Base-by-base conservation (phyloP, 2,329 filamentous ascomycete species). In the Apiospora saccharicola region DNA sequence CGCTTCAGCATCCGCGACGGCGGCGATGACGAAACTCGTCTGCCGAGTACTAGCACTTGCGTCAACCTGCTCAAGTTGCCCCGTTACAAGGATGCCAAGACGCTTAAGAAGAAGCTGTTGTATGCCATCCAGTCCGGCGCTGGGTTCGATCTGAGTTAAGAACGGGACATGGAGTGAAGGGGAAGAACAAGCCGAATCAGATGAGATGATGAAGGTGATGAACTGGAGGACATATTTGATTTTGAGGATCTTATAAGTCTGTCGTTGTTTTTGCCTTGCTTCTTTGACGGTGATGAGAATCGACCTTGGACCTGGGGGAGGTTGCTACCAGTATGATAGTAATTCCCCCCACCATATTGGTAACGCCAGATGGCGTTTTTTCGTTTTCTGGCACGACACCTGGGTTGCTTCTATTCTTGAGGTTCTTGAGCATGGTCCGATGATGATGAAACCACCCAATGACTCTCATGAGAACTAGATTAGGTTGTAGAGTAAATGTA, bases 31-130 rank as follows among this genome's bases (percentile, higher is more conserved):
- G 89, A 96, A 82, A 88, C 90, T 68, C 87, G 96, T 72, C 84
- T 98, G 75, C 96, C 96, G 2, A 98, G 94, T 80, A 95, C 96
- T 24, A 98, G 95, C 80, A 99, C 96, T 0, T 99, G 96, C 78
- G 94, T 98, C 41, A 99, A 99, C 80, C 81, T 99, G 76, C 84
- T 99, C 68, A 99, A 99, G 85, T 83, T 99, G 76, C 96, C 96
- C 8, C 90, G 92, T 75, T 99, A 98, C 82, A 88, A 82, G 68
- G 90, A 86, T 46, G 90, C 91, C 74, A 82, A 85, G 73, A 88
- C 86, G 41, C 81, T 99, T 78, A 91, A 89, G 79, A 89, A 92
- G 78, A 98, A 98, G 84, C 81, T 99, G 73, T 84, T 98, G 70
- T 98, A 98, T 82, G 96, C 96, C 12, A 90, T 98, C 26, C 94